These are phyloP conservation scores for Pyrrhoderma noxium DNA, from an alignment of 1,284 basidiomycete genomes.

Conservation along the genomic window DNA sequence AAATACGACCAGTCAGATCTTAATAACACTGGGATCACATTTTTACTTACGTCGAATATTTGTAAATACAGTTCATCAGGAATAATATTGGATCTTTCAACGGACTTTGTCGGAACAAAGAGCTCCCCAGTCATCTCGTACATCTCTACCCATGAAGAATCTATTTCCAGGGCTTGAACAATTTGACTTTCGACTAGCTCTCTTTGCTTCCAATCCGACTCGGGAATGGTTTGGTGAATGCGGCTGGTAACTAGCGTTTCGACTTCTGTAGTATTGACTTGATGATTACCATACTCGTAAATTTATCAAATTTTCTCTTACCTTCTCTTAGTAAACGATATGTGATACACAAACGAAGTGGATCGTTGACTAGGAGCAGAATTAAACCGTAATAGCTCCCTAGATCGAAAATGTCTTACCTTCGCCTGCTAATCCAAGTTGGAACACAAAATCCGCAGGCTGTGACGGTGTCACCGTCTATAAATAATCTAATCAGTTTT, in stretches of 20 bases:
- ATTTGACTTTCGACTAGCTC: slow-evolving; percentile 40
- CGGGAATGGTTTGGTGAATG: slow-evolving; percentile 36
- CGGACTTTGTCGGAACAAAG: too few relatives aligned
- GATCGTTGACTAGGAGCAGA: slow-evolving; percentile 45
- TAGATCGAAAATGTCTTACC: slow-evolving; percentile 33
- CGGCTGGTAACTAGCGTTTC: slow-evolving; percentile 49
- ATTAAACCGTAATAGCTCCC: neutral
- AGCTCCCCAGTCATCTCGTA: slow-evolving; percentile 66
- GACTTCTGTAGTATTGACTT: slow-evolving; percentile 42
- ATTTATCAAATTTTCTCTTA: slow-evolving; percentile 24
- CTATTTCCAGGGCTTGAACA: slow-evolving; percentile 51
- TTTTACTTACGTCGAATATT: too few relatives aligned
- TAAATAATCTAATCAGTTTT: neutral
- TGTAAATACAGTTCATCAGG: neutral
- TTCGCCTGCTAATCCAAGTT: slow-evolving; percentile 47
- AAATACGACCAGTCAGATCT: neutral
- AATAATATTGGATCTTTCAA: slow-evolving; percentile 19
- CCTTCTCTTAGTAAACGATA: slow-evolving; percentile 75
- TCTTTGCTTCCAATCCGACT: slow-evolving; percentile 28
- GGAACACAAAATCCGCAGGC: slow-evolving; percentile 67
- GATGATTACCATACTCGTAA: neutral
- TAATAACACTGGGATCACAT: too few relatives aligned
- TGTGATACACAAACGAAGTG: slow-evolving; percentile 52
- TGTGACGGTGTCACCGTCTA: slow-evolving; percentile 66
- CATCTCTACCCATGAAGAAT: slow-evolving; percentile 57